Base-by-base conservation (phyloP, 129 eudicot species). In the Flaveria ramosissima region DNA sequence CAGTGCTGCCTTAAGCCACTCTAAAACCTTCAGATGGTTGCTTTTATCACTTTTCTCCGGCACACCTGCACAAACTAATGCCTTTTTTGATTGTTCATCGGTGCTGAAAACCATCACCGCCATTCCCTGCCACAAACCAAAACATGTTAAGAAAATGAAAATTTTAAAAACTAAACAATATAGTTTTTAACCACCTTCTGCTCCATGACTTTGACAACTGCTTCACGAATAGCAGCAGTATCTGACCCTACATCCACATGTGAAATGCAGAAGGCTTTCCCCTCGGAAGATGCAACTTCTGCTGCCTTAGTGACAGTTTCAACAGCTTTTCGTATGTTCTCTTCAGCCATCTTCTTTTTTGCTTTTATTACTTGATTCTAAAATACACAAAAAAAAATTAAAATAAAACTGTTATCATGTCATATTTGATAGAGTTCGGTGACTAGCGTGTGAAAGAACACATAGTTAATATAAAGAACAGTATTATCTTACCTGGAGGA, bases 11-110 rank as follows among this genome's bases (percentile, higher is more conserved):
- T 82, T 79, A 70, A 93, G 70, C 98, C 98, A 93, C 15, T 93
- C 98, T 27, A 81, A 71, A 47, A 89, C 98, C 42, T 87, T 86
- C 63, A 91, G 50, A 15, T 84, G 80, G 83, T 86, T 87, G 85
- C 86, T 85, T 73, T 81, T 84, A 68, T 86, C 85, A 55, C 84
- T 83, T 75, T 86, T 83, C 65, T 87, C 97, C 0, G 98, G 98
- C 27, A 94, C 97, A 68, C 98, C 98, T 42, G 98, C 98, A 82
- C 95, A 94, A 15, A 91, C 96, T 45, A 91, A 68, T 0, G 92
- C 92, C 88, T 87, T 94, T 62, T 89, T 91, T 59, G 86, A 82
- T 45, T 67, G 82, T 71, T 87, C 90, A 78, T 94, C 98, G 15
- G 77, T 87, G 83, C 90, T 94, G 47, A 94, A 79, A 68, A 94